Conservation (phyloP, 257 asterid species). For the Solanum megistacrolobum region DNA sequence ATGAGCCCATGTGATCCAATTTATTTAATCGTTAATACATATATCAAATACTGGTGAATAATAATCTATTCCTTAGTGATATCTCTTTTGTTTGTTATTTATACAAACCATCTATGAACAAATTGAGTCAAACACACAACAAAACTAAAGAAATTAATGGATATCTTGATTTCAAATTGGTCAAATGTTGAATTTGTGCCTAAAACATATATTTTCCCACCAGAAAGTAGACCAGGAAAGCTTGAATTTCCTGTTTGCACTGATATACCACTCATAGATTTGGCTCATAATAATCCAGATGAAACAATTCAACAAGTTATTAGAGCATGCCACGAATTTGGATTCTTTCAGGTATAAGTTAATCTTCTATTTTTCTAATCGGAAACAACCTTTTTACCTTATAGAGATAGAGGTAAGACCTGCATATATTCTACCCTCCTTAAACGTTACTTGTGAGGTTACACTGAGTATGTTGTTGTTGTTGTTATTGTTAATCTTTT, state of each 20-base stretch:
- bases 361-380: too few species aligned
- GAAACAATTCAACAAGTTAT: conserved; percentile 15
- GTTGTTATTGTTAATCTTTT: background rate
- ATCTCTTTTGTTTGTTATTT: background rate
- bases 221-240: conserved; percentile 12
- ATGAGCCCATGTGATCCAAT: too few species aligned
- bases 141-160: background rate
- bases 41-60: background rate
- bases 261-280: conserved; percentile 13
- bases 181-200: conserved; percentile 10
- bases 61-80: background rate
- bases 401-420: background rate
- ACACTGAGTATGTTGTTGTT: background rate
- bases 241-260: background rate
- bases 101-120: background rate
- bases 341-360: conserved; percentile 36
- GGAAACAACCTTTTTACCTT: background rate
- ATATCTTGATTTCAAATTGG: background rate
- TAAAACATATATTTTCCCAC: conserved; percentile 4
- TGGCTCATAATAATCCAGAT: background rate
- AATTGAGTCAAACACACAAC: background rate
- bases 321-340: conserved; percentile 42
- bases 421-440: background rate
- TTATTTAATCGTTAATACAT: too few species aligned
- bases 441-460: accelerated